Conservation (phyloP, 2,329 filamentous ascomycete species). For the Alternaria alternata region DNA sequence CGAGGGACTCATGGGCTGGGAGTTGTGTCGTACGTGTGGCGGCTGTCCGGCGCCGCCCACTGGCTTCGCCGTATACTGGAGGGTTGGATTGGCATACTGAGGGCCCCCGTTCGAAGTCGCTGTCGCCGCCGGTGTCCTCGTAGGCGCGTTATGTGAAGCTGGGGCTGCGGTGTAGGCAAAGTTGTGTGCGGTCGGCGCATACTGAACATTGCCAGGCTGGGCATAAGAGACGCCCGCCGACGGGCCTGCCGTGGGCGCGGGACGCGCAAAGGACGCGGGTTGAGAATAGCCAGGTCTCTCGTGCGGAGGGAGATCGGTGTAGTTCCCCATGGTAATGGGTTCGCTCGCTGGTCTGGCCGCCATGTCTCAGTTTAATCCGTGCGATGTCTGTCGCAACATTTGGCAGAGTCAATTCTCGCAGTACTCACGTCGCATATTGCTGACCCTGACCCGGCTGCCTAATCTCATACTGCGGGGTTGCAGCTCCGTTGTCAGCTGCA, state of each 20-base stretch:
- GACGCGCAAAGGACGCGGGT: conserved; percentile 15
- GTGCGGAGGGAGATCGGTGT: conserved; percentile 54
- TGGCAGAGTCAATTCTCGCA: conserved; percentile 1
- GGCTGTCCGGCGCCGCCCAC: conserved; percentile 34
- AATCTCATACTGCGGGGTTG: conserved; percentile 52
- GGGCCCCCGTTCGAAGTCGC: conserved; percentile 27
- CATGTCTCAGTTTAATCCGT: conserved; percentile 41
- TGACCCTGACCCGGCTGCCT: conserved; percentile 47
- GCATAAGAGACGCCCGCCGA: conserved; percentile 33
- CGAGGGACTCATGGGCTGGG: conserved; percentile 32
- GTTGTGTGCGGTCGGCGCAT: conserved; percentile 38
- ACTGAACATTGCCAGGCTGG: conserved; percentile 40
- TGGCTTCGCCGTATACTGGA: conserved; percentile 55
- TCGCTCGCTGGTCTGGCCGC: conserved; percentile 40
- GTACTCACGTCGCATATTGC: conserved; percentile 47
- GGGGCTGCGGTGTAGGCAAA: conserved; percentile 40
- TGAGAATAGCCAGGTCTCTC: conserved; percentile 52
- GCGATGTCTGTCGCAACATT: conserved; percentile 7
- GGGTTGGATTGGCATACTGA: conserved; percentile 54
- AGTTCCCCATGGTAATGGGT: conserved; percentile 56
- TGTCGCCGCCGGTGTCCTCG: conserved; percentile 28
- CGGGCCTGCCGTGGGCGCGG: conserved; percentile 22
- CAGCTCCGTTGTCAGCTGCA: conserved; percentile 36
- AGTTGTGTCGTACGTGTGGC: conserved; percentile 37
- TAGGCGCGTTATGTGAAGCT: conserved; percentile 31